Percentiles rank a stretch among this genome's conserved stretches.
Evolutionary conservation across 495 filamentous ascomycete genomes (phyloP).

Genomic region (Aspergillus bertholletiae): DNA sequence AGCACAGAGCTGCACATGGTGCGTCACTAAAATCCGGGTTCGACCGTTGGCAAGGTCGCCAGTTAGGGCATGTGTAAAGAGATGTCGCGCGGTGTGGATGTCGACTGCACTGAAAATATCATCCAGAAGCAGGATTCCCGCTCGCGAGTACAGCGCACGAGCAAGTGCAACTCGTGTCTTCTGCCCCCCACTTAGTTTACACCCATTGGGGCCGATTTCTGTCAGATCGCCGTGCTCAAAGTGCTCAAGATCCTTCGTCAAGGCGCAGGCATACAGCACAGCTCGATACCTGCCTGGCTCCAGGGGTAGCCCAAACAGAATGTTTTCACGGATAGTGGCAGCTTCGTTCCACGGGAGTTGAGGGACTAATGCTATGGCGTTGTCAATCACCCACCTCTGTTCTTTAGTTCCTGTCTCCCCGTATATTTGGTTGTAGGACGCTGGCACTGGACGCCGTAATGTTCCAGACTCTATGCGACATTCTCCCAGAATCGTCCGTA

Average conservation of each 20-base stretch:
- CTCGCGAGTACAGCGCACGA: constrained; percentile 69
- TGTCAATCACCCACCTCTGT: constrained; percentile 33
- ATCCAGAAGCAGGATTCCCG: constrained; percentile 67
- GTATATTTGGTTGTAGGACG: not conserved
- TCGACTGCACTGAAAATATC: constrained; percentile 66
- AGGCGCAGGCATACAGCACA: constrained; percentile 59
- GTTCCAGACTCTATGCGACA: constrained; percentile 37
- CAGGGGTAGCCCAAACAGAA: constrained; percentile 61
- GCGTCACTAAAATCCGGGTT: constrained; percentile 71
- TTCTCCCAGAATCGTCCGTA: constrained; percentile 54
- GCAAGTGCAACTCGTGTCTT: constrained; percentile 71
- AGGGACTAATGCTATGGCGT: constrained; percentile 62
- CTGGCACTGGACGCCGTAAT: constrained; percentile 31
- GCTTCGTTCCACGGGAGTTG: constrained; percentile 79
- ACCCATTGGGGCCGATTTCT: constrained; percentile 69
- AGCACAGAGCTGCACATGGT: constrained; percentile 64
- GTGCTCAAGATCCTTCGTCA: constrained; percentile 67
- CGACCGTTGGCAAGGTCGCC: constrained; percentile 59
- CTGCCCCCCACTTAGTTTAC: constrained; percentile 73
- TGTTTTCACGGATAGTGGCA: constrained; percentile 65
- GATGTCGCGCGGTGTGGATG: constrained; percentile 65
- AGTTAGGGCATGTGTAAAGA: constrained; percentile 63
- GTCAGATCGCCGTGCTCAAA: constrained; percentile 64
- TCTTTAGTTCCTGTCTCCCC: not conserved
- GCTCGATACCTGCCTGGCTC: constrained; percentile 55